Evolutionary conservation across 2,329 filamentous ascomycete genomes (phyloP).

Genomic region (Juglanconis juglandina): DNA sequence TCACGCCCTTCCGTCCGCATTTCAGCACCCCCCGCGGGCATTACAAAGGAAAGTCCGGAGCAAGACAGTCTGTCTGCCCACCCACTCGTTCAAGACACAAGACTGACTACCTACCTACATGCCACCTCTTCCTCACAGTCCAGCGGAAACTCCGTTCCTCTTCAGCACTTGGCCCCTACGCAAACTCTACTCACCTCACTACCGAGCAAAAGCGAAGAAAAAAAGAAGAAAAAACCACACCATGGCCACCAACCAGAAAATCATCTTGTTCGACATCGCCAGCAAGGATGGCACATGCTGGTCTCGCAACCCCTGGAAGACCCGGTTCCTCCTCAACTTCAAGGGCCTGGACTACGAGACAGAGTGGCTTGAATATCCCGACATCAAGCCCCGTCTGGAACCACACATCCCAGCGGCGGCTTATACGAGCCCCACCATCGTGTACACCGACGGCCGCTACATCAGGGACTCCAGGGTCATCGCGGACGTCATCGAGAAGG

Average conservation of each 20-base stretch:
- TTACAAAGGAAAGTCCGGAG: too few species aligned
- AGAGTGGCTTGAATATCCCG: slow-evolving; percentile 66
- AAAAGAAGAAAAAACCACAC: not conserved
- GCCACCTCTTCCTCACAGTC: too few species aligned
- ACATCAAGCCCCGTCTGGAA: slow-evolving; percentile 45
- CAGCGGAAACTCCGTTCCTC: too few species aligned
- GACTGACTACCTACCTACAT: too few species aligned
- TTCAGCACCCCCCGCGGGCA: too few species aligned
- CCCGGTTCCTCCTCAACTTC: slow-evolving; percentile 63
- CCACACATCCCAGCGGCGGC: slow-evolving; percentile 45
- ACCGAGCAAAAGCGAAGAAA: not conserved
- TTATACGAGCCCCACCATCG: slow-evolving; percentile 56
- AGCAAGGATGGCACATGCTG: slow-evolving; percentile 50
- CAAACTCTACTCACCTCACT: not conserved
- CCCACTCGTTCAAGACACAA: too few species aligned
- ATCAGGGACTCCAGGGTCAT: slow-evolving; percentile 65
- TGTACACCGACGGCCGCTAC: slow-evolving; percentile 53
- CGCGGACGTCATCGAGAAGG: slow-evolving; percentile 53
- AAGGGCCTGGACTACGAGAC: slow-evolving; percentile 66
- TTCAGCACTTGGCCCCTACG: not conserved
- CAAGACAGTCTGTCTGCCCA: too few species aligned
- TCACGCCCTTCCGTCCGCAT: too few species aligned
- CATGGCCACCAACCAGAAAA: slow-evolving; percentile 31
- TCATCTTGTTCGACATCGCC: slow-evolving; percentile 62
- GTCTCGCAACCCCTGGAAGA: slow-evolving; percentile 71